A percentile compares a stretch with the other conserved stretches of the same genome.
Conservation (phyloP, 1,284 basidiomycete species). For the Leccinum pallidistipes region DNA sequence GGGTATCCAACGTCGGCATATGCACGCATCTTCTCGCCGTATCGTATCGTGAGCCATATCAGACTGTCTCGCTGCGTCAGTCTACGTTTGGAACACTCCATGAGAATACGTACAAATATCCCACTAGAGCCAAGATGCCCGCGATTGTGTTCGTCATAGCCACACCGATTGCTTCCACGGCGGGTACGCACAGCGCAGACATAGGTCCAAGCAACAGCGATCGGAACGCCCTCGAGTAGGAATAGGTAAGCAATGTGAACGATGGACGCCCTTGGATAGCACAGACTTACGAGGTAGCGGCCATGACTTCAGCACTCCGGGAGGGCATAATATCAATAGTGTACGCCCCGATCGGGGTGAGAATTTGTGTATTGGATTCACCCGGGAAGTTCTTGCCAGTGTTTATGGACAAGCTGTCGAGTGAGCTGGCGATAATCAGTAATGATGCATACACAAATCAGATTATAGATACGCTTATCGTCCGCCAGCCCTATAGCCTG, state of each 20-base stretch:
- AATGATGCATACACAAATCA: no score
- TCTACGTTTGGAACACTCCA: not conserved
- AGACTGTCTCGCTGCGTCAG: not conserved
- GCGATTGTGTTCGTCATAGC: slow-evolving; percentile 46
- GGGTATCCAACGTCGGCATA: slow-evolving; percentile 47
- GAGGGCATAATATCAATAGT: slow-evolving; percentile 56
- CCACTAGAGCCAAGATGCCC: slow-evolving; percentile 43
- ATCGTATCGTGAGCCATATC: slow-evolving; percentile 40
- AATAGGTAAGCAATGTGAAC: slow-evolving; percentile 1
- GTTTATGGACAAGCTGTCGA: no score
- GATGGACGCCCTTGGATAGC: not conserved
- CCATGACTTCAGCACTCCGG: slow-evolving; percentile 54
- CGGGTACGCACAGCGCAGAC: slow-evolving; percentile 33
- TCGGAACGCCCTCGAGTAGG: slow-evolving; percentile 42
- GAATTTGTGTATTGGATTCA: no score
- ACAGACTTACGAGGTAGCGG: slow-evolving; percentile 39
- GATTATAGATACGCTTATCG: no score
- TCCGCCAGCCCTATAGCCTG: no score
- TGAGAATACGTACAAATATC: slow-evolving; percentile 41
- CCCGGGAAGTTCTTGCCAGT: no score
- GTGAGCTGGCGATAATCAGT: no score
- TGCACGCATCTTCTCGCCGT: slow-evolving; percentile 47
- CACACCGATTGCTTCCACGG: slow-evolving; percentile 37
- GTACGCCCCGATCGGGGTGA: slow-evolving; percentile 56
- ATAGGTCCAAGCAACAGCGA: slow-evolving; percentile 35